Base-by-base conservation (phyloP, 495 filamentous ascomycete species). In the Talaromyces wortmannii region DNA sequence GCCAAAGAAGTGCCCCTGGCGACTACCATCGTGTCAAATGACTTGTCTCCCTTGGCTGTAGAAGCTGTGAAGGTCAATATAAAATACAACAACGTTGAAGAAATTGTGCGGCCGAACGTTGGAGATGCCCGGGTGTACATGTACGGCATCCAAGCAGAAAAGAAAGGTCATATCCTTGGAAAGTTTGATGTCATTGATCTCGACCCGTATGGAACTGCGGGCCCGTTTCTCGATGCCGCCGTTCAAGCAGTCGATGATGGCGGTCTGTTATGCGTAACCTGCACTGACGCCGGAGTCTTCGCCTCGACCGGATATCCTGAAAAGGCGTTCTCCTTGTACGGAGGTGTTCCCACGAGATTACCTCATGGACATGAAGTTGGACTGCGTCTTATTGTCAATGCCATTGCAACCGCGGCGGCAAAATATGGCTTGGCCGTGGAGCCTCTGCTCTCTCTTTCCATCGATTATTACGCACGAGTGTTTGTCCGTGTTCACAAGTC, bases 141-240 rank as follows among this genome's bases (percentile, higher is more conserved):
- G 95, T 95, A 96, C 63, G 72, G 70, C 36, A 61, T 83, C 12
- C 63, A 81, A n/a, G 68, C 70, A 13, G 18, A 55, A 8, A 57
- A 30, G 15, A 52, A 15, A 4, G 23, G 54, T 12, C 50, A 56
- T 7, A 53, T 48, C 36, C 42, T 43, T 10, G 54, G 56, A 18
- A 74, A 70, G 50, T 97, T 95, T 70, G 85, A 97, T 61, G 90
- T 97, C 32, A 95, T 99, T 56, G 94, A 99, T 65, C 80, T 99
- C 16, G 94, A 99, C 66, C 94, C 94, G 0, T 99, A 97, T 63
- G 94, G 94, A 15, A 90, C 88, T 2, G 94, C 95, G 0, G 86
- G 85, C 29, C 88, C 91, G 2, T 97, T 97, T 70, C 69, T 97
- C 12, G 94, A 99, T 63, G 85, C 89, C 4, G 90, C 95, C 4